A percentile compares a stretch with the other conserved stretches of the same genome.
phyloP scores from a whole-genome alignment of 495 filamentous ascomycete species.

The Aspergillus olivimuriae region DNA sequence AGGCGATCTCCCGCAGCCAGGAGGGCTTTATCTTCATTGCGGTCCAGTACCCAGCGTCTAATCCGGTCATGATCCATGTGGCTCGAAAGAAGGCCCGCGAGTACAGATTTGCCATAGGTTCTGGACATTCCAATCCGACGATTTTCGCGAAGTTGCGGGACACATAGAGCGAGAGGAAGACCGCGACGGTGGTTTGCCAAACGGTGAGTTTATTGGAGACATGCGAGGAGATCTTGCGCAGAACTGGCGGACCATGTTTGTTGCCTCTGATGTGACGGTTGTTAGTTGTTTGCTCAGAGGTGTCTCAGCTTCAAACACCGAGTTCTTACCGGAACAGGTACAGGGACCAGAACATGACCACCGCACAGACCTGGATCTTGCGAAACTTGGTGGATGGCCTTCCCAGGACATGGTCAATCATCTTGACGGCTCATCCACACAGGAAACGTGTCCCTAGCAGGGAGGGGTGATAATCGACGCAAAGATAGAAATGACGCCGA shows the following conservation, averaged over 20 bases:
- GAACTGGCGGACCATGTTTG: conserved; percentile 75
- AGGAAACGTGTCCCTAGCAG: too few species aligned
- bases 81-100: conserved; percentile 92
- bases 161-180: conserved; percentile 86
- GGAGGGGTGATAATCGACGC: too few species aligned
- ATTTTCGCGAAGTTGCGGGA: conserved; percentile 90
- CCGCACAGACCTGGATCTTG: conserved; percentile 86
- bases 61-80: conserved; percentile 90
- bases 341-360: conserved; percentile 83
- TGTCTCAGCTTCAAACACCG: too few species aligned
- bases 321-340: conserved; percentile 74
- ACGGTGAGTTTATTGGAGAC: conserved; percentile 65
- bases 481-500: background rate
- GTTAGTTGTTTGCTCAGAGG: background rate
- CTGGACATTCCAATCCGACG: conserved; percentile 83
- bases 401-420: conserved; percentile 80
- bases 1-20: conserved; percentile 75
- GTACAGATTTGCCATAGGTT: conserved; percentile 92
- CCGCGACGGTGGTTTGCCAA: conserved; percentile 85
- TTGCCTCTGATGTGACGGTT: conserved; percentile 52
- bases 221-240: conserved; percentile 64
- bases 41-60: conserved; percentile 97
- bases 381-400: conserved; percentile 85
- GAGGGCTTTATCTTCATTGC: conserved; percentile 86
- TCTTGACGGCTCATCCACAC: too few species aligned